phyloP scores from a whole-genome alignment of 2,329 filamentous ascomycete genomes.

The Rutstroemia sp. region DNA sequence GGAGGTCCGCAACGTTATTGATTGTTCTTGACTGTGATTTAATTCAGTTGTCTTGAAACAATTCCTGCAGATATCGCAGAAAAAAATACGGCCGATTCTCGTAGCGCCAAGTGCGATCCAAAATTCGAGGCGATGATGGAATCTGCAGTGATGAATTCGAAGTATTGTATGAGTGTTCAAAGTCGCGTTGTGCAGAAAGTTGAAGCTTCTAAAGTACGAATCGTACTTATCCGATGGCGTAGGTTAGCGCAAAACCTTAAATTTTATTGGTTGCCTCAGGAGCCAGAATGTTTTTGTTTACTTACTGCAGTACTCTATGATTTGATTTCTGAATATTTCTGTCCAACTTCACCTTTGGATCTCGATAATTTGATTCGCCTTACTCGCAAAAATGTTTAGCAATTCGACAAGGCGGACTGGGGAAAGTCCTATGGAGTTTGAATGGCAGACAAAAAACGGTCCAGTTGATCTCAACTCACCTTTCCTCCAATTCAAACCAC shows the following conservation, averaged over 20 bases:
- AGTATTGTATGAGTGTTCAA: not conserved
- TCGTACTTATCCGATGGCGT: not conserved
- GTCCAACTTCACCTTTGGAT: not conserved
- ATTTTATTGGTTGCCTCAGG: conserved; percentile 10
- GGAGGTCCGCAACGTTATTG: not conserved
- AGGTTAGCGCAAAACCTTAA: conserved; percentile 11
- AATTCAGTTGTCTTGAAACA: not conserved
- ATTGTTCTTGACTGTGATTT: too few species aligned
- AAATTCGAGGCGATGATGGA: not conserved
- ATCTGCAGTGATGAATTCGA: not conserved
- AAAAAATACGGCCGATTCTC: too few species aligned
- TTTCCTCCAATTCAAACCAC: conserved; percentile 44
- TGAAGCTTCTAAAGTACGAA: not conserved
- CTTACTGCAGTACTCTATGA: not conserved
- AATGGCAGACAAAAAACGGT: conserved; percentile 47
- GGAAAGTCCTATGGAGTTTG: conserved; percentile 60
- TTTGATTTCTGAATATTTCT: conserved; percentile 4
- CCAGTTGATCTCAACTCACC: conserved; percentile 55
- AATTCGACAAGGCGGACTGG: conserved; percentile 48
- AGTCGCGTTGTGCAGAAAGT: not conserved
- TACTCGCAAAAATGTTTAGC: conserved; percentile 16
- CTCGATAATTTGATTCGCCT: not conserved
- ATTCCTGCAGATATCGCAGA: not conserved
- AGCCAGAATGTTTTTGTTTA: conserved; percentile 2
- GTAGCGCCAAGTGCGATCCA: too few species aligned